Evolutionary conservation across 2,329 filamentous ascomycete genomes (phyloP), one percentile per base, ranked within the genome.

Genomic region (Fusarium chuoi): DNA sequence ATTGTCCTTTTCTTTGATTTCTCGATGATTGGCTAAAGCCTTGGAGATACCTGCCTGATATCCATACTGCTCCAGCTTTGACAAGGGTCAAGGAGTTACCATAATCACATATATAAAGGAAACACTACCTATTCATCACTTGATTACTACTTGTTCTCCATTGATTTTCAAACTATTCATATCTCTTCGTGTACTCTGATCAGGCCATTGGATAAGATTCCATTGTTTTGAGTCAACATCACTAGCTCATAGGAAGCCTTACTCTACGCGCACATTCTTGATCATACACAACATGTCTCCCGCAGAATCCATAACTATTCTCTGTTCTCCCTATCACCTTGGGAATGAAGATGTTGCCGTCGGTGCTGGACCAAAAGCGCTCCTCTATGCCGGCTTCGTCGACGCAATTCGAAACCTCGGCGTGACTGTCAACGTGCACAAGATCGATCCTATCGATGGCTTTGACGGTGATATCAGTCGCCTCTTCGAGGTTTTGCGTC

Each of bases 401-500:
- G n/a, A 55, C 13, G 46, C 46, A 18, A 63, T 65, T 30, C 46
- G 62, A 28, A 39, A 28, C n/a, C 62, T 63, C 6, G 62, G 39
- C 26, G 14, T 65, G 22, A 22, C 35, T 28, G 46, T 63, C 58
- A 20, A 46, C 15, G 20, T 24, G 11, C 13, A 45, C 20, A 41
- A 62, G 30, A 24, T 46, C 15, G n/a, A 63, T 4, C 33, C 46
- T 17, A 26, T 54, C 24, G 46, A 64, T 18, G 41, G 17, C 14
- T 41, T 64, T 26, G 62, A 65, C 7, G 62, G 62, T 17, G 62
- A 65, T n/a, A 65, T 65, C 24, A 41, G 33, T n/a, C 58, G 59
- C 6, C 57, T 65, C 7, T 65, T 65, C 62, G 39, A 65, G 18
- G n/a, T 36, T 12, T n/a, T 65, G 5, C 59, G 48, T 17, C 62